A percentile compares a stretch with the other conserved stretches of the same genome.
Conservation (phyloP, 2,329 filamentous ascomycete species). For the Gyromitra esculenta region DNA sequence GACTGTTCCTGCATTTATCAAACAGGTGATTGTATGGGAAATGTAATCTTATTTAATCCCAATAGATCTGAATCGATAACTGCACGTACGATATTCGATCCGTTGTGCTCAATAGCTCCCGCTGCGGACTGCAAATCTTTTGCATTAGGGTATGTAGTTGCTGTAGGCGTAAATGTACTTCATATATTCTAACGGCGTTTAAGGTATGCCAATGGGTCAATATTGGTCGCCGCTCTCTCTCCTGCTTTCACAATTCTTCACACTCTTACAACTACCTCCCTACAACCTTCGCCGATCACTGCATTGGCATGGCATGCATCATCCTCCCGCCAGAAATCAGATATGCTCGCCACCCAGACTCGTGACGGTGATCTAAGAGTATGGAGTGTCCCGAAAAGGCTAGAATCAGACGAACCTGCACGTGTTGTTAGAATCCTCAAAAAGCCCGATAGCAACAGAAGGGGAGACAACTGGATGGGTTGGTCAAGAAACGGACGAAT, state of each 20-base stretch:
- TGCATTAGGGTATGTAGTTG: slow-evolving; percentile 80
- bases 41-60: slow-evolving; percentile 93
- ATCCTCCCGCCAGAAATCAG: slow-evolving; percentile 92
- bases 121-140: slow-evolving; percentile 91
- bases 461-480: slow-evolving; percentile 91
- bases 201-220: slow-evolving; percentile 94
- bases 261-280: slow-evolving; percentile 81
- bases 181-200: slow-evolving; percentile 36
- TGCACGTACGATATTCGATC: slow-evolving; percentile 89
- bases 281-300: slow-evolving; percentile 85
- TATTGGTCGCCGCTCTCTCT: slow-evolving; percentile 86
- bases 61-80: slow-evolving; percentile 92
- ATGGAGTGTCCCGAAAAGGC: slow-evolving; percentile 91
- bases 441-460: slow-evolving; percentile 75
- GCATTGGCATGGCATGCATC: slow-evolving; percentile 95
- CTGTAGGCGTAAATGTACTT: slow-evolving; percentile 45
- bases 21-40: slow-evolving; percentile 88
- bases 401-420: slow-evolving; percentile 76
- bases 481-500: slow-evolving; percentile 99
- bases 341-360: slow-evolving; percentile 95
- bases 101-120: slow-evolving; percentile 91
- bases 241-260: slow-evolving; percentile 94
- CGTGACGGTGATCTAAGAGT: slow-evolving; percentile 91
- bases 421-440: slow-evolving; percentile 90
- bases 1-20: slow-evolving; percentile 51